Percentiles rank a stretch among this genome's conserved stretches.
These are phyloP conservation scores for Claviceps sp. DNA, from an alignment of 2,329 filamentous ascomycete genomes.

Conservation along the genomic window DNA sequence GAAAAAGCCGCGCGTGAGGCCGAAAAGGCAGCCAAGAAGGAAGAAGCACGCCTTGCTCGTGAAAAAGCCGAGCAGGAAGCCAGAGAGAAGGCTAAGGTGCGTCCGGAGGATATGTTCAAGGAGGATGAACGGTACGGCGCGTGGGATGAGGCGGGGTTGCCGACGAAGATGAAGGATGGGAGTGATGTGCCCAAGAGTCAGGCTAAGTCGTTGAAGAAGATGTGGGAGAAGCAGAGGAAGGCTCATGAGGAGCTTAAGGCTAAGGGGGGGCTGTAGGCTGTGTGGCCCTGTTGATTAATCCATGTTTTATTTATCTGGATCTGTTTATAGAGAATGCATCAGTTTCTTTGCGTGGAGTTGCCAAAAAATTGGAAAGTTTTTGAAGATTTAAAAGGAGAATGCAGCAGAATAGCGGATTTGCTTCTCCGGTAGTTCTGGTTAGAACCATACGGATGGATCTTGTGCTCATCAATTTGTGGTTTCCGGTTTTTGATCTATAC, in stretches of 20 bases:
- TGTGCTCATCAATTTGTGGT: no score
- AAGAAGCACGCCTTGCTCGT: slow-evolving; percentile 36
- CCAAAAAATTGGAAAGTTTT: no score
- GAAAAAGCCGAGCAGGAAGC: slow-evolving; percentile 40
- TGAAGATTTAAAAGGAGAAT: no score
- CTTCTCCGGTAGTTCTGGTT: no score
- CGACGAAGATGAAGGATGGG: slow-evolving; percentile 63
- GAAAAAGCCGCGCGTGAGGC: slow-evolving; percentile 48
- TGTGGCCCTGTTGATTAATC: neutral
- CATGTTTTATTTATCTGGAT: neutral
- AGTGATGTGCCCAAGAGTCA: slow-evolving; percentile 69
- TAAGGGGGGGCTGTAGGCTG: slow-evolving; percentile 6
- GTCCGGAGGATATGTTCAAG: slow-evolving; percentile 43
- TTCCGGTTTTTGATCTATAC: no score
- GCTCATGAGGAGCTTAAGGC: slow-evolving; percentile 45
- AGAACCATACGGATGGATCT: no score
- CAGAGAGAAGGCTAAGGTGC: slow-evolving; percentile 42
- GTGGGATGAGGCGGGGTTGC: slow-evolving; percentile 75
- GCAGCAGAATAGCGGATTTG: no score
- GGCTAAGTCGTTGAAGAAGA: slow-evolving; percentile 72
- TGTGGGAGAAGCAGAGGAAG: slow-evolving; percentile 86
- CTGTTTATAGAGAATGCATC: neutral
- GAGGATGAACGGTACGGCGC: slow-evolving; percentile 48
- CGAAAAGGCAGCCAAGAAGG: slow-evolving; percentile 43
- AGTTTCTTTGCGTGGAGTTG: neutral